Evolutionary conservation across 2,329 filamentous ascomycete species (phyloP), one percentile per base, ranked within the genome.

Genomic region (Sporothrix euskadiensis): DNA sequence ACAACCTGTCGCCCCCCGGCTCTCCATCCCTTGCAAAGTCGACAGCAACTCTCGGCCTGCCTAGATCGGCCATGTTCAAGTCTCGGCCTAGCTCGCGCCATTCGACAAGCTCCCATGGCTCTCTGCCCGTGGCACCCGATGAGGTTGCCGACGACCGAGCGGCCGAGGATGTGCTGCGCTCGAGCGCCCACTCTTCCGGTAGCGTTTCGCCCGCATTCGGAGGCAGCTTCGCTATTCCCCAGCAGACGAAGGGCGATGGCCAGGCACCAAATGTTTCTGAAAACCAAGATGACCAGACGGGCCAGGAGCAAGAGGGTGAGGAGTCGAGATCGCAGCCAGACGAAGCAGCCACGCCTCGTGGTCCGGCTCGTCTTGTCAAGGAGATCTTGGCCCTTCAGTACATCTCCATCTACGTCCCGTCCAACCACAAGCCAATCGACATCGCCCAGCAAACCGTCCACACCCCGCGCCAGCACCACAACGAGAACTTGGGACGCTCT

Each of bases 381-480:
- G 86, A 88, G 77, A 84, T 89, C 16, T 73, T 89, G 14, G 84
- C 81, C 12, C 81, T 88, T 26, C 79, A 83, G 32, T 83, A 81
- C 3, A 82, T 89, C n/a, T 88, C 86, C 0, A 79, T 89, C 6
- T 88, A 89, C 75, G 77, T 88, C 1, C 88, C 87, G 7, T 85
- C 85, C 1, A 82, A 82, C 7, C 85, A 87, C 75, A 80, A 85
- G 10, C 83, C 85, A 63, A 77, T 84, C 35, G 79, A 84, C 30
- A 77, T 84, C 7, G 77, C 80, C 0, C 56, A 73, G 47, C 49
- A 35, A 9, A 41, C 66, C 1, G 49, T 47, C 4, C 71, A 72
- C 9, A 44, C 39, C 3, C 52, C 41, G 1, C 71, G 19, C 49
- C 59, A 52, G 4, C 69, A 69, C 5, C 16, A 75, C 72, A 0